Base-by-base conservation (phyloP, 2,329 filamentous ascomycete species). In the Westerdykella ornata region DNA sequence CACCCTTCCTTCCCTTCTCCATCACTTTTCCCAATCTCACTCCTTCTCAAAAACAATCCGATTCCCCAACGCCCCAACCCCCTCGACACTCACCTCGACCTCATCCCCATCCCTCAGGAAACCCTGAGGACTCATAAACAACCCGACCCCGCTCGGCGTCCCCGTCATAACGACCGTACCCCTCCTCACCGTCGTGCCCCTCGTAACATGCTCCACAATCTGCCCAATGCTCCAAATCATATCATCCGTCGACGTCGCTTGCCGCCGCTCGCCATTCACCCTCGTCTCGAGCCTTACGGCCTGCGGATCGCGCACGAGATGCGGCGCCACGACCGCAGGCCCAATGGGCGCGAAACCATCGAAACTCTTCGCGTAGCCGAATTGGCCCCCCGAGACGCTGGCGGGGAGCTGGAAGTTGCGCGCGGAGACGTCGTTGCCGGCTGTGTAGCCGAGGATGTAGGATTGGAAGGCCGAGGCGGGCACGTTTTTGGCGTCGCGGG, bases 361-460 rank as follows among this genome's bases (percentile, higher is more conserved):
- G 41, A 72, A 72, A 0, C 61, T 63, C 39, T 72, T 72, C 0
- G 67, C 67, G 44, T 67, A 70, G 28, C 61, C 63, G 43, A 65
- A 69, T 39, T 68, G 63, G 2, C 61, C 61, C 19, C 63, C 63
- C 1, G 55, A 60, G n/a, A 28, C 18, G 17, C 41, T 45, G 4
- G 53, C 57, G 2, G 61, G 60, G 1, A 65, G 41, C 33, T 82
- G 78, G 39, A 68, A 69, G 38, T 74, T 72, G 3, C 78, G 73
- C 45, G 74, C 76, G 2, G 77, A 81, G 5, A 84, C 73, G 54
- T 84, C 80, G 62, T 83, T 84, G 52, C 73, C 72, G 16, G 73
- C 72, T 0, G 77, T 80, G 57, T 84, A 84, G 19, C 80, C 80
- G 2, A 83, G 72, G 4, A 84, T 70, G 51, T 82, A 80, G 47